These are phyloP conservation scores for Xylaria cubensis DNA, from an alignment of 495 filamentous ascomycete species.

Conservation along the genomic window DNA sequence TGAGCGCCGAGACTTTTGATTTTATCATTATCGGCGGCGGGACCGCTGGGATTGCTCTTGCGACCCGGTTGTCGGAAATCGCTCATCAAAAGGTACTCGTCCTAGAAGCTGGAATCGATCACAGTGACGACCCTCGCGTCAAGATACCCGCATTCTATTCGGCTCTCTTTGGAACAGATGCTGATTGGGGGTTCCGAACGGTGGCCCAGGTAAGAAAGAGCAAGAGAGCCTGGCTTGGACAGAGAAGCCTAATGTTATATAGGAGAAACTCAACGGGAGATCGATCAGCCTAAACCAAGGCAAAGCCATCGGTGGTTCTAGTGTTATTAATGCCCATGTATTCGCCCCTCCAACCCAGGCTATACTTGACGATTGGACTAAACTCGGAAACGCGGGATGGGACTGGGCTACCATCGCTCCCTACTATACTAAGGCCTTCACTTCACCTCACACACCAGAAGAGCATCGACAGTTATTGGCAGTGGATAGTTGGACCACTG, in stretches of 20 bases:
- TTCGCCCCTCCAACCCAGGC: slow-evolving; percentile 52
- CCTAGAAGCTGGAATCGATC: slow-evolving; percentile 55
- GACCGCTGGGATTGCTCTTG: slow-evolving; percentile 56
- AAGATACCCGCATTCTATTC: slow-evolving; percentile 25
- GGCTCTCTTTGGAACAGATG: background rate
- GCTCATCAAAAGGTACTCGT: slow-evolving; percentile 49
- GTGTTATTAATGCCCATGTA: slow-evolving; percentile 60
- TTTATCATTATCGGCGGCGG: slow-evolving; percentile 56
- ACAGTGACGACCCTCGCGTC: slow-evolving; percentile 17
- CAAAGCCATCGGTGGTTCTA: slow-evolving; percentile 59
- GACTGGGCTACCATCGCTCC: slow-evolving; percentile 54
- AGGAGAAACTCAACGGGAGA: slow-evolving; percentile 30
- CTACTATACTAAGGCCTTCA: slow-evolving; percentile 51
- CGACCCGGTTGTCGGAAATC: slow-evolving; percentile 55
- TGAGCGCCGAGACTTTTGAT: slow-evolving; percentile 32
- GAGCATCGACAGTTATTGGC: slow-evolving; percentile 34
- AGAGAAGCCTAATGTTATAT: slow-evolving; percentile 22
- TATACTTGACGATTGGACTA: slow-evolving; percentile 57
- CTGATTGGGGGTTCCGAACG: slow-evolving; percentile 56
- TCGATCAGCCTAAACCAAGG: slow-evolving; percentile 54
- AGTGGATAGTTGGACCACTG: slow-evolving; percentile 38
- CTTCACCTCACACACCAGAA: slow-evolving; percentile 31
- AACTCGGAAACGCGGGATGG: slow-evolving; percentile 61
- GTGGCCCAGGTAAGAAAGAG: slow-evolving; percentile 52
- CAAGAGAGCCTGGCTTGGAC: background rate